Percentiles rank a stretch among this genome's conserved stretches.
Evolutionary conservation across 495 filamentous ascomycete species (phyloP).

Genomic region (Massariosphaeria phaeospora): DNA sequence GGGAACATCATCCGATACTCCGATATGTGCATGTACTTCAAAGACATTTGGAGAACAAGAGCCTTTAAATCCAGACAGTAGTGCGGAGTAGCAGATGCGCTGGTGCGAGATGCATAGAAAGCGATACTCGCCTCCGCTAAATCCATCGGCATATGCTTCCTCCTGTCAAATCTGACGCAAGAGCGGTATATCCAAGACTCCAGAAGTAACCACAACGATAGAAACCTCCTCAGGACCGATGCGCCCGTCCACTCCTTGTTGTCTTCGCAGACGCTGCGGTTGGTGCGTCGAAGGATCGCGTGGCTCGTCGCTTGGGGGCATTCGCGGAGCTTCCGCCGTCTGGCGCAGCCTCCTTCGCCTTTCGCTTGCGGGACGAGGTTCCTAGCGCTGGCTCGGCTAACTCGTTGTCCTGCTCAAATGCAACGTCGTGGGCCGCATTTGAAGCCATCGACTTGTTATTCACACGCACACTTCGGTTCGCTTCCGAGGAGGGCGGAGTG

Average conservation of each 20-base stretch:
- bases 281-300: constrained; percentile 28
- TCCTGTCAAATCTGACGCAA: too few relatives aligned
- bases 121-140: too few relatives aligned
- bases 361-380: constrained; percentile 17
- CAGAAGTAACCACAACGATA: too few relatives aligned
- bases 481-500: constrained; percentile 24
- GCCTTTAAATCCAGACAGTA: too few relatives aligned
- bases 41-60: too few relatives aligned
- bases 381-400: not conserved
- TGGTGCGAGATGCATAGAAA: too few relatives aligned
- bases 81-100: too few relatives aligned
- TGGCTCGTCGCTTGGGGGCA: constrained; percentile 20
- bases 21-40: too few relatives aligned
- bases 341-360: constrained; percentile 9
- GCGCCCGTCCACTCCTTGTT: constrained; percentile 15
- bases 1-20: too few relatives aligned
- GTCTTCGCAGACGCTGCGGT: constrained; percentile 27
- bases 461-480: constrained; percentile 9
- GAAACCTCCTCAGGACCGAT: constrained; percentile 3
- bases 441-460: not conserved
- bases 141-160: too few relatives aligned
- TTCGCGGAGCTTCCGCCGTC: constrained; percentile 5
- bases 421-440: not conserved
- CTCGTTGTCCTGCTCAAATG: not conserved
- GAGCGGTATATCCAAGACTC: too few relatives aligned